These are phyloP conservation scores for Penicillium salamii DNA, from an alignment of 495 filamentous ascomycete genomes.

Conservation along the genomic window DNA sequence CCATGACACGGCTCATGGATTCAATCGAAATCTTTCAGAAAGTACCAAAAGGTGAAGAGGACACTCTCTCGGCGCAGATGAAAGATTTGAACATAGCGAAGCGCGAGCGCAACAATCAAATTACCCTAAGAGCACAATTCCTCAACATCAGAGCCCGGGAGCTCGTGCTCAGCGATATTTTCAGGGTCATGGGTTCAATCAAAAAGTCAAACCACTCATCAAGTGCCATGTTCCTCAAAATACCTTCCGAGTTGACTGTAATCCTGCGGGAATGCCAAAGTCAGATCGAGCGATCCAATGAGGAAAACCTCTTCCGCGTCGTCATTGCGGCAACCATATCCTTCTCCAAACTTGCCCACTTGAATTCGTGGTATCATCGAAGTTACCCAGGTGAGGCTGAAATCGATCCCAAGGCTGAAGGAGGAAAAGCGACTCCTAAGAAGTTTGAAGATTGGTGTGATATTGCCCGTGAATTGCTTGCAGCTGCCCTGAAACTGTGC, in stretches of 20 bases:
- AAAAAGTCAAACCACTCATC: background rate
- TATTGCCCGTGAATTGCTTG: constrained; percentile 1
- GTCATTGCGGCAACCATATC: constrained; percentile 7
- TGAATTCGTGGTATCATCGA: constrained; percentile 6
- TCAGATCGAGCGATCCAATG: constrained; percentile 5
- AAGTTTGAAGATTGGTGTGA: background rate
- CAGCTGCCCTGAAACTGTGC: constrained; percentile 3
- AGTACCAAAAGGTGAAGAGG: background rate
- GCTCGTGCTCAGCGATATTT: background rate
- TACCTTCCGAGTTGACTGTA: background rate
- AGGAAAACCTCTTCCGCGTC: constrained; percentile 6
- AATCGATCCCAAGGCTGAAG: background rate
- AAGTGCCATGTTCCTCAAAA: background rate
- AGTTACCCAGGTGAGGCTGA: background rate
- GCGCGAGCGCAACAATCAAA: constrained; percentile 4
- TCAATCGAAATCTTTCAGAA: constrained; percentile 5
- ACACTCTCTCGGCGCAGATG: background rate
- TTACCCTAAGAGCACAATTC: constrained; percentile 8
- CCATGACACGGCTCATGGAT: constrained; percentile 11
- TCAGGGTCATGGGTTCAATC: background rate
- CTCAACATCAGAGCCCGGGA: constrained; percentile 1
- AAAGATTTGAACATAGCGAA: background rate
- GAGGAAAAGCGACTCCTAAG: background rate
- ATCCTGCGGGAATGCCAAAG: background rate
- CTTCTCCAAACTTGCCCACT: constrained; percentile 6